Evolutionary conservation across 352 stramenopile genomes (phyloP).

Genomic region (Pythium brassicae): DNA sequence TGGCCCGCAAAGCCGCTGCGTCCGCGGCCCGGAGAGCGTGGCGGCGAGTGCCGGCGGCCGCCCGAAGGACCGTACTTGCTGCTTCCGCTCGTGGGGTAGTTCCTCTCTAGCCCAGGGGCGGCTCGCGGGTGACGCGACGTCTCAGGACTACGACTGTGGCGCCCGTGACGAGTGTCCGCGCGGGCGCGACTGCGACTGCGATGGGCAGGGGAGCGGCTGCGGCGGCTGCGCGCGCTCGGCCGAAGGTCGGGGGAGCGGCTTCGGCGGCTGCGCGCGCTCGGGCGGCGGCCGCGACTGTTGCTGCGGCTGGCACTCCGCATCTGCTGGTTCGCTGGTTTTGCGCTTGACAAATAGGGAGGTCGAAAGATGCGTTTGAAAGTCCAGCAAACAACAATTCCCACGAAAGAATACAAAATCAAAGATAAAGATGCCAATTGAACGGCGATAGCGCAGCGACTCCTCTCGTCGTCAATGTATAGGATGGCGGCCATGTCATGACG

Average conservation of each 20-base stretch:
- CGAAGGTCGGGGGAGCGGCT: conserved; percentile 7
- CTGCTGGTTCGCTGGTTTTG: background rate
- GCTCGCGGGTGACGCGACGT: background rate
- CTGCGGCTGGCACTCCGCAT: conserved; percentile 16
- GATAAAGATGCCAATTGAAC: too few species aligned
- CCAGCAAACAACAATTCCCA: too few species aligned
- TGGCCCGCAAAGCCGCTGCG: conserved; percentile 12
- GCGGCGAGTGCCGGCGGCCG: background rate
- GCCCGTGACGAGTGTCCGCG: conserved; percentile 13
- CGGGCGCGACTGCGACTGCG: conserved; percentile 20
- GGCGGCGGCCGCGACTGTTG: conserved; percentile 9
- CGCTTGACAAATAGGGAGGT: background rate
- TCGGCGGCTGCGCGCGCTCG: conserved; percentile 6
- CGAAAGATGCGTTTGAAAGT: background rate
- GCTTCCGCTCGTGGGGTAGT: background rate
- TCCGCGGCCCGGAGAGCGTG: conserved; percentile 10
- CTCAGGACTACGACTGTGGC: conserved; percentile 5
- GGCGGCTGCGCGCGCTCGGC: conserved; percentile 5
- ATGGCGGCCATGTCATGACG: too few species aligned
- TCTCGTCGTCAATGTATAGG: too few species aligned
- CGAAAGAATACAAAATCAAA: too few species aligned
- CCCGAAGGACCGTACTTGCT: conserved; percentile 14
- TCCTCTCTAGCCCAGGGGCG: background rate
- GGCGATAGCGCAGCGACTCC: too few species aligned
- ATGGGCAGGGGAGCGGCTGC: too few species aligned